Evolutionary conservation across 148 eudicot species (phyloP), one percentile per base, ranked within the genome.

Genomic region (Persicaria tinctoria): DNA sequence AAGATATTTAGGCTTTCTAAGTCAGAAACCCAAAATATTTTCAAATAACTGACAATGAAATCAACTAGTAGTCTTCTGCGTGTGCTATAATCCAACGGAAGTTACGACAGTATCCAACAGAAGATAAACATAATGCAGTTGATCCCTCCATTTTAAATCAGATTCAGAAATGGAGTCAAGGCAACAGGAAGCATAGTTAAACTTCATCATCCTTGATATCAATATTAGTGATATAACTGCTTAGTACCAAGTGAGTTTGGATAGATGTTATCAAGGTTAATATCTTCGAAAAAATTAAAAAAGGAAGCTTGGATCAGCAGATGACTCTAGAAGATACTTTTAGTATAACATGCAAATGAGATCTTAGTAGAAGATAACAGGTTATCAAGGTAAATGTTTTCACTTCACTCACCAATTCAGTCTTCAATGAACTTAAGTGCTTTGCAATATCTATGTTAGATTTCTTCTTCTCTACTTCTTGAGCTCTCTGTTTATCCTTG

Each of bases 371-470:
- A 50, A 50, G 9, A 50, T 50, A 8, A 50, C 12, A 50, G 53
- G 53, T 32, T 50, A 20, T 4, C 64, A 18, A 20, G 38, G 47
- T 64, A 64, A 1, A 64, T 11, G 41, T 4, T 73, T 70, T 44
- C 16, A 20, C 16, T 49, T 49, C 13, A 88, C 92, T 78, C 77
- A 95, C 97, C 86, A 95, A 69, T 85, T 92, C 97, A 68, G 93
- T 77, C 80, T 90, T 90, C 68, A 95, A 13, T 8, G 78, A 41
- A 77, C 80, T 83, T 84, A 95, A 82, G 72, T 92, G 92, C 79
- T 90, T 95, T 20, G 86, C 82, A 83, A 89, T 83, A 78, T 95
- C 92, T 76, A 95, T 81, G 82, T 89, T 90, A 72, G 97, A 87
- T 82, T 93, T 89, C 86, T 84, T 82, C 70, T 73, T 82, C 73